Evolutionary conservation across 371 early-diverging fungal species (phyloP), one percentile per base, ranked within the genome.

Genomic region (Batkoa obscura): DNA sequence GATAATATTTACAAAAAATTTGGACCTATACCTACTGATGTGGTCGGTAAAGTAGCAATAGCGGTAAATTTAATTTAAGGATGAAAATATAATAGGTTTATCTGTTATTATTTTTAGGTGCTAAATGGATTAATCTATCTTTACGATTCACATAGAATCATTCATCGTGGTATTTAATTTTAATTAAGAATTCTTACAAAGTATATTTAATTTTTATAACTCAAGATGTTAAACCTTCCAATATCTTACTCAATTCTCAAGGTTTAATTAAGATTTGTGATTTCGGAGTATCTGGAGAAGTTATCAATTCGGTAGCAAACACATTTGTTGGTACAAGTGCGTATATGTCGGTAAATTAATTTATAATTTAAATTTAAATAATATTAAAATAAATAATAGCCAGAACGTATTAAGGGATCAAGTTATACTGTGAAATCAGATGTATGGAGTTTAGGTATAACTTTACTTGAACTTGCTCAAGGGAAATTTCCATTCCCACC

Each of bases 381-480:
- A 37, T 0, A 6, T 23, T 48, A 43, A 31, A 43, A 45, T 23
- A 43, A 23, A n/a, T 6, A 41, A 34, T 70, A 88, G 86, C 97
- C 97, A 50, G 98, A 97, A 67, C 80, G 98, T 55, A 95, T 97
- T 59, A 80, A 86, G 64, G 94, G 93, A 50, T 79, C 77, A 56
- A 76, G 78, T 51, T 93, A 95, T 67, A 79, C 92, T 15, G 86
- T 89, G 46, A 83, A 86, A 62, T 89, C 90, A 13, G 97, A 96
- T 66, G 86, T 91, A 30, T 97, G 98, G 98, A 84, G 86, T 37
- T 67, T 96, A 43, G 94, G 94, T 3, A 80, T 95, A 43, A 85
- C 94, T 1, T 65, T 95, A 48, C 81, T 94, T 72, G 98, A 97
- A 63, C 67, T 92, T 17, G 94, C 93, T 2, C 68, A 85, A 43